These are phyloP conservation scores for Fusarium subtropicale DNA, from an alignment of 2,329 filamentous ascomycete genomes.

Conservation along the genomic window DNA sequence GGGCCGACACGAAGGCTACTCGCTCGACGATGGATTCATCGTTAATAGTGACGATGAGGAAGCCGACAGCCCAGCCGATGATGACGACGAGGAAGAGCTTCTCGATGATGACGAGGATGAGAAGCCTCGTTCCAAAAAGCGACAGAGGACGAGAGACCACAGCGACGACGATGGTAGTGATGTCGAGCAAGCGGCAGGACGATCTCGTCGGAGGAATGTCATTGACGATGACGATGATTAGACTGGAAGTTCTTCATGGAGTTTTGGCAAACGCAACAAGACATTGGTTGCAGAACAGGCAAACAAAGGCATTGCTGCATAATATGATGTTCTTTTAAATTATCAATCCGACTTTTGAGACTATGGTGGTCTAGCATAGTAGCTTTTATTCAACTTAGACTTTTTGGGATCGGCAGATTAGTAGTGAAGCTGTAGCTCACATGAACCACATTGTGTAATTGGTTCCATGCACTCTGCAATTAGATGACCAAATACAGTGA, in stretches of 20 bases:
- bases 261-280: conserved; percentile 1
- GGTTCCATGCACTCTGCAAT: background rate
- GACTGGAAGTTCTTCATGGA: conserved; percentile 8
- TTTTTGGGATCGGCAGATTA: conserved; percentile 3
- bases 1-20: conserved; percentile 78
- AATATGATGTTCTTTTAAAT: conserved; percentile 25
- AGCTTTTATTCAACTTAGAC: conserved; percentile 10
- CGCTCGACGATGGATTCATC: conserved; percentile 83
- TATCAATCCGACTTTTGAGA: conserved; percentile 6
- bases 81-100: conserved; percentile 70
- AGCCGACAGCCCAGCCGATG: conserved; percentile 69
- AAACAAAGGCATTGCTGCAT: conserved; percentile 29
- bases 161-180: conserved; percentile 62
- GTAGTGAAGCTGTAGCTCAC: background rate
- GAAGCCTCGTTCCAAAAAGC: conserved; percentile 63
- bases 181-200: conserved; percentile 61
- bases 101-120: conserved; percentile 67
- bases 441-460: background rate
- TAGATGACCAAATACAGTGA: background rate
- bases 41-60: conserved; percentile 80
- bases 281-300: conserved; percentile 6
- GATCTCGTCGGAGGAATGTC: conserved; percentile 65
- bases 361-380: conserved; percentile 1
- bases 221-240: conserved; percentile 72
- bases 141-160: conserved; percentile 62